These are phyloP conservation scores for Solanum chmielewskii DNA, from an alignment of 257 asterid species.

Conservation along the genomic window DNA sequence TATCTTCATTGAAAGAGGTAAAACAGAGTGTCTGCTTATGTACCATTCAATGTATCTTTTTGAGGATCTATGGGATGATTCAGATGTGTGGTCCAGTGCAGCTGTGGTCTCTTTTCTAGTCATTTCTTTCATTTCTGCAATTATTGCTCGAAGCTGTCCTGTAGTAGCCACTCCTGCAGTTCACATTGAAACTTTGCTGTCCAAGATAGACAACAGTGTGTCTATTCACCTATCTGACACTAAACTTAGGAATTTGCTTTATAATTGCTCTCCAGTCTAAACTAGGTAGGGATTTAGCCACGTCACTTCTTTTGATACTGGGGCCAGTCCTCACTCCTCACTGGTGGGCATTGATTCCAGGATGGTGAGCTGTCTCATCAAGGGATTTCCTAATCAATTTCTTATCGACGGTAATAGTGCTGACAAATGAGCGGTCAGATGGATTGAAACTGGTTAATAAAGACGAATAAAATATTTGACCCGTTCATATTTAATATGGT, in stretches of 20 bases:
- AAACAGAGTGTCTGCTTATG: background rate
- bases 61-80: background rate
- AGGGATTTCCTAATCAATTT: background rate
- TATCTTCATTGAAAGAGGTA: conserved; percentile 98
- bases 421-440: background rate
- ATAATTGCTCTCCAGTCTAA: background rate
- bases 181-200: background rate
- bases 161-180: background rate
- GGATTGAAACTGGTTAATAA: background rate
- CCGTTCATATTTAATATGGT: background rate
- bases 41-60: background rate
- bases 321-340: background rate
- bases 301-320: background rate
- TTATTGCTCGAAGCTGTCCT: background rate
- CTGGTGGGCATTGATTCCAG: background rate
- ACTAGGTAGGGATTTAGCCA: background rate
- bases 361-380: background rate
- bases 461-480: background rate
- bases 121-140: background rate
- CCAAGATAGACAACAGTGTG: background rate
- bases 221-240: background rate
- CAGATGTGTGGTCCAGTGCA: background rate
- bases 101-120: background rate
- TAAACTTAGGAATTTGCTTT: background rate
- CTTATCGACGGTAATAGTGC: background rate